Evolutionary conservation across 768 basidiomycete species (phyloP).

Genomic region (Rhodotorula diobovata): DNA sequence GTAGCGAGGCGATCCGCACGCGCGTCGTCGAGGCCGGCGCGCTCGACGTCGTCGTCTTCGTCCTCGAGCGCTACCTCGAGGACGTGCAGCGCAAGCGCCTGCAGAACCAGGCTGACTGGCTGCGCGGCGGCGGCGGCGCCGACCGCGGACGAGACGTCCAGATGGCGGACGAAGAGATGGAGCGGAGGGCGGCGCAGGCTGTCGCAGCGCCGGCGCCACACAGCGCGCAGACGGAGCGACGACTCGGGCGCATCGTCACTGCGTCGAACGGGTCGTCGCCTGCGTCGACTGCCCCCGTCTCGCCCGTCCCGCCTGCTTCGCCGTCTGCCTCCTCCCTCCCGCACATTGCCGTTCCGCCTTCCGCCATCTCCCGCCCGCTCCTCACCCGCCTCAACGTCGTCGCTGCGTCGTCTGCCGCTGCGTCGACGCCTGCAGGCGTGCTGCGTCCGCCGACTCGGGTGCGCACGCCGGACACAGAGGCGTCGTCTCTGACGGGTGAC

Average conservation of each 20-base stretch:
- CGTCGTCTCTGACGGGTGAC: slow-evolving; percentile 31
- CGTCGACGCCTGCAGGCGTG: background rate
- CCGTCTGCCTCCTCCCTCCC: background rate
- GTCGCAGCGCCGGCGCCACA: background rate
- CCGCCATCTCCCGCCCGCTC: slow-evolving; percentile 11
- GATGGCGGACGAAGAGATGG: background rate
- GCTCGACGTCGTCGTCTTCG: slow-evolving; percentile 85
- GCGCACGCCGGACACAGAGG: slow-evolving; percentile 34
- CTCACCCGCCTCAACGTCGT: slow-evolving; percentile 30
- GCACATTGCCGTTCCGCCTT: slow-evolving; percentile 1
- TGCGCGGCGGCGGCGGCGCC: background rate
- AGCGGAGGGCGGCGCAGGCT: background rate
- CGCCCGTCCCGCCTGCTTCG: slow-evolving; percentile 7
- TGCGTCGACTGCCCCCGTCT: background rate
- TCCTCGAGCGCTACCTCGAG: slow-evolving; percentile 87
- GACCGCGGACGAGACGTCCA: background rate
- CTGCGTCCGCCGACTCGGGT: slow-evolving; percentile 19
- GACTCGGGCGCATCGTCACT: background rate
- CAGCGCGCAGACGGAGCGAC: background rate
- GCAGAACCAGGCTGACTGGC: slow-evolving; percentile 13
- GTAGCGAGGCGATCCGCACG: slow-evolving; percentile 83
- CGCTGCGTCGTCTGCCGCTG: slow-evolving; percentile 18
- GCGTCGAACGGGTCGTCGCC: background rate
- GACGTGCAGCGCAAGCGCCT: slow-evolving; percentile 52
- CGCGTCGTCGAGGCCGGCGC: slow-evolving; percentile 93